Evolutionary conservation across 768 basidiomycete genomes (phyloP).

Genomic region (Panaeolus cyanescens): DNA sequence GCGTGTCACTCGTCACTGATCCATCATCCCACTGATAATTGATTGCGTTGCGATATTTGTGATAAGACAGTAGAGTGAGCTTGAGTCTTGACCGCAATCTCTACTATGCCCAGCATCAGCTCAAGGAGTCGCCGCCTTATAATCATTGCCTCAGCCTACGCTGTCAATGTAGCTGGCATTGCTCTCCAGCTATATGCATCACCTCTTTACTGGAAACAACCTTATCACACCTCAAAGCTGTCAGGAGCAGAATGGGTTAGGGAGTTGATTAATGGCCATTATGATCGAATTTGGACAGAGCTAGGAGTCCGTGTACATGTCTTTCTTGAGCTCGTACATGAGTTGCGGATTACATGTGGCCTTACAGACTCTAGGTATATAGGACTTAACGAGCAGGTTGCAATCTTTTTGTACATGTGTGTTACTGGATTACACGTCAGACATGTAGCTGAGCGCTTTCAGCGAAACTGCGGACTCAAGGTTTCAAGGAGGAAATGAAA

Average conservation of each 20-base stretch:
- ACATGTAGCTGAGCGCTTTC: constrained; percentile 28
- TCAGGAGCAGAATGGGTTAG: constrained; percentile 14
- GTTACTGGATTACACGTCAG: constrained; percentile 19
- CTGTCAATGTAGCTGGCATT: constrained; percentile 1
- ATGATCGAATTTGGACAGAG: neutral
- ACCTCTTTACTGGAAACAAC: constrained; percentile 11
- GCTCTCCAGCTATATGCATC: constrained; percentile 1
- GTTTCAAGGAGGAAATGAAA: too few relatives aligned
- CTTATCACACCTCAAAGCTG: constrained; percentile 17
- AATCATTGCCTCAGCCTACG: neutral
- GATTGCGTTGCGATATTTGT: too few relatives aligned
- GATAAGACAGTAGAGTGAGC: too few relatives aligned
- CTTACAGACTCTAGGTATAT: constrained; percentile 11
- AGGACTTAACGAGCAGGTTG: constrained; percentile 17
- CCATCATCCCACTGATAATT: too few relatives aligned
- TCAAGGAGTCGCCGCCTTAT: too few relatives aligned
- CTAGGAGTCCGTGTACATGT: constrained; percentile 5
- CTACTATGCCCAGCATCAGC: too few relatives aligned
- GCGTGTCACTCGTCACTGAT: too few relatives aligned
- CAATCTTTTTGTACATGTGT: constrained; percentile 27
- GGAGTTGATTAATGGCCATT: constrained; percentile 16
- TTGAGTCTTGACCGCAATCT: too few relatives aligned
- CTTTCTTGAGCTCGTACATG: constrained; percentile 6
- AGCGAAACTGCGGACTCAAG: too few relatives aligned
- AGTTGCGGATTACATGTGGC: constrained; percentile 1